These are phyloP conservation scores for Polytrichum commune DNA, from an alignment of 225 moss, liverwort and hornwort genomes.

Conservation along the genomic window DNA sequence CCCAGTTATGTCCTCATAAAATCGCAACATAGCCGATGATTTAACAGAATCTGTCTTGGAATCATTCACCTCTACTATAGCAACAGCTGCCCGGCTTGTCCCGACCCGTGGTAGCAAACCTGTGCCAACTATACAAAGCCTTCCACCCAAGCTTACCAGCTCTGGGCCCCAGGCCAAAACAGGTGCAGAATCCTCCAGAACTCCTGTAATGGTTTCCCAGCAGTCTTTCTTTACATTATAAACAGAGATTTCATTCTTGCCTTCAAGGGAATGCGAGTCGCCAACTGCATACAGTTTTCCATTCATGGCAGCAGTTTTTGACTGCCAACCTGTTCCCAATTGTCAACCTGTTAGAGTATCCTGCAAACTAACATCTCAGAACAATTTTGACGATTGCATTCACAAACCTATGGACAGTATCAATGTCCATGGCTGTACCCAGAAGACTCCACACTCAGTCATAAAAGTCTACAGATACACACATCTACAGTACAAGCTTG, in stretches of 20 bases:
- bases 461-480: no score
- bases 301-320: conserved; percentile 91
- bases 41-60: conserved; percentile 72
- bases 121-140: conserved; percentile 88
- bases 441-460: no score
- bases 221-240: conserved; percentile 82
- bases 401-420: no score
- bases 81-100: conserved; percentile 77
- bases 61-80: conserved; percentile 84
- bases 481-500: no score
- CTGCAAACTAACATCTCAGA: no score
- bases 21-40: conserved; percentile 67
- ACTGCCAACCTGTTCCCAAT: conserved; percentile 77
- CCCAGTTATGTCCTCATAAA: conserved; percentile 83
- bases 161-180: conserved; percentile 97
- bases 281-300: conserved; percentile 95
- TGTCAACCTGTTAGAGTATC: background rate
- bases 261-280: conserved; percentile 88
- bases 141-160: conserved; percentile 85
- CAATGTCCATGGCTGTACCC: no score
- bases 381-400: no score
- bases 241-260: conserved; percentile 93
- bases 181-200: conserved; percentile 82
- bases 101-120: conserved; percentile 60
- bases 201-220: conserved; percentile 92